Base-by-base conservation (phyloP, 495 filamentous ascomycete species). In the Penicillium malachiteum region DNA sequence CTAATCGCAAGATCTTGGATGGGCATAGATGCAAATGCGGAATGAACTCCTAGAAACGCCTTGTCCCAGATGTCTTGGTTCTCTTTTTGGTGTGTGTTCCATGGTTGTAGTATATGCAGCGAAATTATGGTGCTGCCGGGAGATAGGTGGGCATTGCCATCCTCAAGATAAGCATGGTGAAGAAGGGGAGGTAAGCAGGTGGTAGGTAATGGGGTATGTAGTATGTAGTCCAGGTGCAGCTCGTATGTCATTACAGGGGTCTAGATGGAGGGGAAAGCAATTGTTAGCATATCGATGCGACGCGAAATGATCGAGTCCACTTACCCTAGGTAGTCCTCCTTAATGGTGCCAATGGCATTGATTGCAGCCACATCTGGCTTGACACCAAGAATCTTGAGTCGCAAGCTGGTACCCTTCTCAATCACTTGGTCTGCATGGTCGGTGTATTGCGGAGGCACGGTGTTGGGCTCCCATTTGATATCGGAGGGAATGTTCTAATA, bases 341-440 rank as follows among this genome's bases (percentile, higher is more conserved):
- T 96, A 68, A 98, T 96, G 35, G 89, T 97, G 39, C 91, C 95
- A 70, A 97, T 96, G 33, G 93, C 94, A 78, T 87, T 96, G 82
- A 98, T 94, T 61, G 88, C 86, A 26, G 87, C 91, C 43, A 97
- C 89, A 64, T 97, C 94, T 49, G 86, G 90, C 68, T 96, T 84
- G 12, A 92, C 87, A 60, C 95, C 95, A 48, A 96, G 87, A 46
- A 98, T 86, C 73, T 96, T 96, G 54, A 97, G 84, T 13, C 94
- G 89, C 59, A 98, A 81, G 66, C 96, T 92, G 9, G 93, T 92
- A 33, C 90, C 92, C 40, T 91, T 91, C 71, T 96, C 92, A 64
- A 97, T 96, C 12, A 92, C 88, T 64, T 92, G 91, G 48, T 96
- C 95, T 47, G 87, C 91, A 64, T 94, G 87, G 69, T 95, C 84